These are phyloP conservation scores for Xylaria grammica DNA, from an alignment of 495 filamentous ascomycete genomes.

Conservation along the genomic window DNA sequence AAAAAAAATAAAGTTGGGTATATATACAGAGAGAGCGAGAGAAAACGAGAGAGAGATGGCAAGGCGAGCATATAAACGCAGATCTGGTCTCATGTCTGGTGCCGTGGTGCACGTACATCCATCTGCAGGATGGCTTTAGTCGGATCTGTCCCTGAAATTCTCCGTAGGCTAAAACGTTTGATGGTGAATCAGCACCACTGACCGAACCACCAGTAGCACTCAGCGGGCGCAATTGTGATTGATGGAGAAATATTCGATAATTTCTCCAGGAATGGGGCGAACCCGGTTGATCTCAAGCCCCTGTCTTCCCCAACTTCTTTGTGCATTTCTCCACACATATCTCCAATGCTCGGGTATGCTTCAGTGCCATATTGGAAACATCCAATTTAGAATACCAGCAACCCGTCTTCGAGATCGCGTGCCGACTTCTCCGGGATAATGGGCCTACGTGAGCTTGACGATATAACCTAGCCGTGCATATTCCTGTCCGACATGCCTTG, in stretches of 20 bases:
- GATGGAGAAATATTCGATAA: conserved; percentile 8
- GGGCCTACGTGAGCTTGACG: background rate
- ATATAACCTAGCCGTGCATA: background rate
- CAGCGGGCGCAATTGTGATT: conserved; percentile 12
- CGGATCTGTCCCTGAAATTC: conserved; percentile 14
- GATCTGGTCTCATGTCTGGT: background rate
- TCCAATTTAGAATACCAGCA: conserved; percentile 1
- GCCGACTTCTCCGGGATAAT: background rate
- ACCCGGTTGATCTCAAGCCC: conserved; percentile 19
- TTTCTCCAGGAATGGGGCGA: conserved; percentile 20
- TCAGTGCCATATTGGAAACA: background rate
- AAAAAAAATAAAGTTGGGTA: no score
- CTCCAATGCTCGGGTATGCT: background rate
- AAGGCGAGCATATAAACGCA: background rate
- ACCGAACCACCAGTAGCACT: background rate
- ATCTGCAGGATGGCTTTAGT: background rate
- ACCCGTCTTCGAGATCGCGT: conserved; percentile 13
- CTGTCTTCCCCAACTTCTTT: conserved; percentile 15
- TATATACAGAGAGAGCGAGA: no score
- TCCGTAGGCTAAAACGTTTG: conserved; percentile 18
- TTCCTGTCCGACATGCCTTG: background rate
- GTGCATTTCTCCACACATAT: conserved; percentile 3
- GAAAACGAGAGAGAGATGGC: no score
- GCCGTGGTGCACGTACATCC: background rate
- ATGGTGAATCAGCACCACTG: background rate